Percentiles rank a stretch among this genome's conserved stretches.
Evolutionary conservation across 192 early-diverging fungal genomes (phyloP).

Genomic region (Spizellomyces punctatus): DNA sequence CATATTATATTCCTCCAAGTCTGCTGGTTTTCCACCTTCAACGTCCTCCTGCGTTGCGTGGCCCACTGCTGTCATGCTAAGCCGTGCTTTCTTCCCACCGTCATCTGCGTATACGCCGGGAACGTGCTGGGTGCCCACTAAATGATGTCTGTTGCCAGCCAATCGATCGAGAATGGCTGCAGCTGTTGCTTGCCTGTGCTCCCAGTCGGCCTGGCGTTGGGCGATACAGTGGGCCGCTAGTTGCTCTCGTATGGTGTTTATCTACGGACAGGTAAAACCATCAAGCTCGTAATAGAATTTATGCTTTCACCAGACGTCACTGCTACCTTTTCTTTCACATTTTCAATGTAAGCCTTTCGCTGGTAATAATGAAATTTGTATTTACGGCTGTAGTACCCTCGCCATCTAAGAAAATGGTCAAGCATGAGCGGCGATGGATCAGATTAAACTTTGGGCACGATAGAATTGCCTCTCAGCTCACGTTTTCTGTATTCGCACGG

Average conservation of each 20-base stretch:
- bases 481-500: conserved; percentile 48
- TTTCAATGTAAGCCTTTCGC: conserved; percentile 41
- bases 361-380: conserved; percentile 43
- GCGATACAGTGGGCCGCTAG: conserved; percentile 13
- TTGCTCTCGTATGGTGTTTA: conserved; percentile 35
- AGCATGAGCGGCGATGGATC: not conserved
- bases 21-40: too few relatives aligned
- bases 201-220: conserved; percentile 8
- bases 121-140: conserved; percentile 46
- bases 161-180: conserved; percentile 28
- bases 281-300: too few relatives aligned
- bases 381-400: conserved; percentile 45
- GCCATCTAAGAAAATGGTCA: conserved; percentile 36
- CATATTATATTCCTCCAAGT: too few relatives aligned
- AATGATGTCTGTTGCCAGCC: conserved; percentile 46
- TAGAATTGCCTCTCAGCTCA: conserved; percentile 10
- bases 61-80: not conserved
- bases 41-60: not conserved
- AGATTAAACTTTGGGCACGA: not conserved
- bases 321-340: conserved; percentile 23
- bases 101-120: conserved; percentile 41
- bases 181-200: not conserved
- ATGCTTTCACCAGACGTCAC: too few relatives aligned
- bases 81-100: not conserved
- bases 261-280: conserved; percentile 13